Percentiles rank a stretch among this genome's conserved stretches.
phyloP scores from a whole-genome alignment of 192 early-diverging fungal genomes.

The Chytriomyces sp. region DNA sequence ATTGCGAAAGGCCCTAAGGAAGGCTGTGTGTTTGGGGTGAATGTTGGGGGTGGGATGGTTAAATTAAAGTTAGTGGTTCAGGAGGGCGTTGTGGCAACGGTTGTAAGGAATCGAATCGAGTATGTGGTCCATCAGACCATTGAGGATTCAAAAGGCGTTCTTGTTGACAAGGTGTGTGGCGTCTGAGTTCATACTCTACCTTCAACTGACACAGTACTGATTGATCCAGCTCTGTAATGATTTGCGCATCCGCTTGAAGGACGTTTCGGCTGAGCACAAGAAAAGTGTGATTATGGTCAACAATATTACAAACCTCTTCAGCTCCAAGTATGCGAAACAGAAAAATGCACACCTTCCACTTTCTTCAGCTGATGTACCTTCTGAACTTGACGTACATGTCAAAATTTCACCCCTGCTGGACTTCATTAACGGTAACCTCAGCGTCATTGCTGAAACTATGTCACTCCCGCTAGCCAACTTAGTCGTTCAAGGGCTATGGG shows the following conservation, averaged over 20 bases:
- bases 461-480: constrained; percentile 9
- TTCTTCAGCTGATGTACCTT: constrained; percentile 12
- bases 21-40: constrained; percentile 1
- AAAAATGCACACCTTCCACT: neutral
- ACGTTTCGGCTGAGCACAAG: constrained; percentile 23
- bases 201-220: neutral
- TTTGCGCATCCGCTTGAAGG: constrained; percentile 15
- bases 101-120: neutral
- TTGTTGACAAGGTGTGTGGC: constrained; percentile 23
- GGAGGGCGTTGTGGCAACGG: neutral
- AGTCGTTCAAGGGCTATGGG: constrained; percentile 15
- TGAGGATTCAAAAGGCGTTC: constrained; percentile 9
- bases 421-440: constrained; percentile 13
- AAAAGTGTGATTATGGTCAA: constrained; percentile 22
- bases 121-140: constrained; percentile 13
- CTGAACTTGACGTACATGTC: constrained; percentile 7
- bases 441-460: constrained; percentile 12
- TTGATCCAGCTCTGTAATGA: constrained; percentile 4
- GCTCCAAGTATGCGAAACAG: neutral
- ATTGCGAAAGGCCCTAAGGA: neutral
- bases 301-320: constrained; percentile 18
- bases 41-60: constrained; percentile 8
- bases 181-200: neutral
- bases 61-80: constrained; percentile 4
- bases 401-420: constrained; percentile 15